phyloP scores from a whole-genome alignment of 2,329 filamentous ascomycete genomes.

The Calonectria crousiana region DNA sequence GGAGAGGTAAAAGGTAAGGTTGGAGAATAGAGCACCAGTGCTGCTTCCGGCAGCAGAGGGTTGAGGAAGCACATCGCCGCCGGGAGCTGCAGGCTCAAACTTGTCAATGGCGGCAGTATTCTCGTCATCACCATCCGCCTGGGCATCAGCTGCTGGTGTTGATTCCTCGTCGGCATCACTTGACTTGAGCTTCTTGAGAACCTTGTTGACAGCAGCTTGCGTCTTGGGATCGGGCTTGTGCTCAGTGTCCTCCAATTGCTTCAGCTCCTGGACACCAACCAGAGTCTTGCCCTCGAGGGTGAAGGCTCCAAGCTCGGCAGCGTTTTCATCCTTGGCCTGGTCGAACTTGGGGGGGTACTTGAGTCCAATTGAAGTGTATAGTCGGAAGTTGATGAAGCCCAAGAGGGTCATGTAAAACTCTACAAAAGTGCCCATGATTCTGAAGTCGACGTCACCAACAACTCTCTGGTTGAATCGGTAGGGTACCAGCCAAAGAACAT shows the following conservation, averaged over 20 bases:
- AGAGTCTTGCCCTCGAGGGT: slow-evolving; percentile 82
- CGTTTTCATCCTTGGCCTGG: slow-evolving; percentile 85
- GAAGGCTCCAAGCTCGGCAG: slow-evolving; percentile 91
- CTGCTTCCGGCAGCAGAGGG: slow-evolving; percentile 76
- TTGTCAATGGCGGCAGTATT: slow-evolving; percentile 82
- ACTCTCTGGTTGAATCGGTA: slow-evolving; percentile 98
- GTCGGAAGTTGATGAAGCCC: slow-evolving; percentile 94
- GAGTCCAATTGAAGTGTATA: slow-evolving; percentile 91
- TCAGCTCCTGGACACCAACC: slow-evolving; percentile 65
- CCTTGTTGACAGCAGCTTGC: slow-evolving; percentile 76
- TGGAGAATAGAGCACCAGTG: slow-evolving; percentile 82
- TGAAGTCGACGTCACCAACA: slow-evolving; percentile 94
- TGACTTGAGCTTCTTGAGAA: slow-evolving; percentile 75
- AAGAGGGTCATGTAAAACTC: slow-evolving; percentile 98
- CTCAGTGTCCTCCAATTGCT: slow-evolving; percentile 60
- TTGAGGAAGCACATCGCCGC: slow-evolving; percentile 88
- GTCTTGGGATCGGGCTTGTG: slow-evolving; percentile 71
- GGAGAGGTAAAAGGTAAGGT: slow-evolving; percentile 92
- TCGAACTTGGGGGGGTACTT: slow-evolving; percentile 98
- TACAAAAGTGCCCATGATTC: slow-evolving; percentile 99
- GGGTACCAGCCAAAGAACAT: slow-evolving; percentile 95
- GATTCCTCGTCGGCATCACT: slow-evolving; percentile 60
- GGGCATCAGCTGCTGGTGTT: slow-evolving; percentile 53
- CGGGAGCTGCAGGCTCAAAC: slow-evolving; percentile 86
- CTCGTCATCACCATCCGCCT: slow-evolving; percentile 61